These are phyloP conservation scores for Lentinula edodes DNA, from an alignment of 768 basidiomycete genomes.

Conservation along the genomic window DNA sequence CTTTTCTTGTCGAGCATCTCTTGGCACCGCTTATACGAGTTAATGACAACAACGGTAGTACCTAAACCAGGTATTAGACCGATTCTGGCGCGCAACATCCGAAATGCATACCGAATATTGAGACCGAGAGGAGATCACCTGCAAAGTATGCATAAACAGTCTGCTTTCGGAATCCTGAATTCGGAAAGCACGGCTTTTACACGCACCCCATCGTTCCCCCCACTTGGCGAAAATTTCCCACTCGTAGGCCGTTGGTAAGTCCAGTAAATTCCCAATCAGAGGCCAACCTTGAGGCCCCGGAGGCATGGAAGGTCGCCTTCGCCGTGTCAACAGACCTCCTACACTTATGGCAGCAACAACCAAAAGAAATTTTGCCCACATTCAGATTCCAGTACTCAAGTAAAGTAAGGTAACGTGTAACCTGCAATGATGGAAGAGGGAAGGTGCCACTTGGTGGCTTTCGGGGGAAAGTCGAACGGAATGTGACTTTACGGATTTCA, in stretches of 20 bases:
- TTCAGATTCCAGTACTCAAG: not conserved
- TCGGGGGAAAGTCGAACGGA: not conserved
- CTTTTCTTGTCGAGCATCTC: conserved; percentile 21
- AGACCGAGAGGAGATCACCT: conserved; percentile 18
- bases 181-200: not conserved
- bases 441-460: not conserved
- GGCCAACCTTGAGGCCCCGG: conserved; percentile 11
- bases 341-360: not conserved
- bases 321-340: not conserved
- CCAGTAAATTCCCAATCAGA: conserved; percentile 11
- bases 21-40: conserved; percentile 12
- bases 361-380: not conserved
- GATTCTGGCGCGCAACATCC: not conserved
- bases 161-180: not conserved
- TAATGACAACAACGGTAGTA: conserved; percentile 16
- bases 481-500: not conserved
- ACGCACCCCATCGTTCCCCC: conserved; percentile 10
- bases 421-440: not conserved
- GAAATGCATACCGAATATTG: conserved; percentile 9
- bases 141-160: not conserved
- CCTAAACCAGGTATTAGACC: not conserved
- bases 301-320: conserved; percentile 1
- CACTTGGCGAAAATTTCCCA: conserved; percentile 9
- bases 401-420: not conserved
- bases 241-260: conserved; percentile 7